Base-by-base conservation (phyloP, 345 rosid species). In the Cardamine occulta region DNA sequence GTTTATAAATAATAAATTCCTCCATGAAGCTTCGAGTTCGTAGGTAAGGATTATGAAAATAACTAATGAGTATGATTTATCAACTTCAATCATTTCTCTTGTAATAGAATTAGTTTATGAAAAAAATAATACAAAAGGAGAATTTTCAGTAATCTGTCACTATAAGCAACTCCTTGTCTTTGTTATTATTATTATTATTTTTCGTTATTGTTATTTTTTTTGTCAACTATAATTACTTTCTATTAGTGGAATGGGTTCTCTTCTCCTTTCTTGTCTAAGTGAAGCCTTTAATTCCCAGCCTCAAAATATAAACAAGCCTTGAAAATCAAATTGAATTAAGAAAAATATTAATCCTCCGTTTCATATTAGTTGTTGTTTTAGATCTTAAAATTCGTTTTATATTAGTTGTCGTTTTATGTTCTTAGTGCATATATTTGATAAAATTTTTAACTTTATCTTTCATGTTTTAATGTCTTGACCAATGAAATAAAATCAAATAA, bases 181-280 rank as follows among this genome's bases (percentile, higher is more conserved):
- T 65, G 29, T n/a, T n/a, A n/a, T n/a, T n/a, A n/a, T n/a, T n/a
- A n/a, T n/a, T n/a, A n/a, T n/a, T n/a, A n/a, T n/a, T n/a, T n/a
- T 56, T 58, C 1, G 39, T 26, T 48, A n/a, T 74, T 17, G 49
- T 34, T 29, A 19, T 8, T 51, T 39, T 39, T 44, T 28, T 44
- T 52, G 79, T 67, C 54, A 67, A 75, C 35, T 29, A 73, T 53
- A 6, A 6, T 75, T 75, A 67, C 69, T 74, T 59, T 75, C 40
- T 23, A 4, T 29, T 39, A 68, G 37, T 68, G 74, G 56, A 3
- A 64, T 13, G 18, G 15, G 53, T 59, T 66, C 51, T 13, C 21
- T 73, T 52, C 9, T 17, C 40, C 12, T 26, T 54, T 29, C 24
- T 3, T 5, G 32, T 47, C 51, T 47, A 8, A 48, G 68, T 37